These are phyloP conservation scores for Kwoniella pini DNA, from an alignment of 768 basidiomycete genomes.

Conservation along the genomic window DNA sequence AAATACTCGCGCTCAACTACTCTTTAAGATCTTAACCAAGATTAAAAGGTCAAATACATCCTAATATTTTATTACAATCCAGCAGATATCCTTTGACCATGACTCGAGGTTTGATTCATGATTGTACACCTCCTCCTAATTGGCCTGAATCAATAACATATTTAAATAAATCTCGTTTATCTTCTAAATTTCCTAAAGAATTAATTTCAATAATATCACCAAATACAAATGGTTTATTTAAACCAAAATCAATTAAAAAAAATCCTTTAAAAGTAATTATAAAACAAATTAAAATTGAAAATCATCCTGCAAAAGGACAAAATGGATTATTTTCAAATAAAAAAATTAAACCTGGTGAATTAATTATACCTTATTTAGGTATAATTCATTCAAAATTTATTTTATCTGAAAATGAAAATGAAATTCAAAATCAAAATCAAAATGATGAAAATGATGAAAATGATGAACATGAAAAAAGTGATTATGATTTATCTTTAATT, in stretches of 20 bases:
- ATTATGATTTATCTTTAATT: slow-evolving; percentile 79
- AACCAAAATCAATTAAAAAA: slow-evolving; percentile 26
- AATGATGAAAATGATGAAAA: neutral
- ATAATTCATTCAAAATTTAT: slow-evolving; percentile 74
- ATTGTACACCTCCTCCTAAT: slow-evolving; percentile 53
- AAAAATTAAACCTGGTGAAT: slow-evolving; percentile 66
- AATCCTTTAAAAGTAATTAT: slow-evolving; percentile 60
- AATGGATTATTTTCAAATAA: slow-evolving; percentile 75
- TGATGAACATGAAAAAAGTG: slow-evolving; percentile 49
- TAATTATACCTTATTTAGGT: slow-evolving; percentile 79
- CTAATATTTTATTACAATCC: too few relatives aligned
- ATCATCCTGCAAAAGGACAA: slow-evolving; percentile 78
- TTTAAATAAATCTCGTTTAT: slow-evolving; percentile 61
- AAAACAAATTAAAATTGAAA: slow-evolving; percentile 58
- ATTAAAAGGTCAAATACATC: too few relatives aligned
- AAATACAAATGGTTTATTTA: slow-evolving; percentile 12
- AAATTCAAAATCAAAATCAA: neutral
- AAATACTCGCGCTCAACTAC: too few relatives aligned
- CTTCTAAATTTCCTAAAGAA: slow-evolving; percentile 61
- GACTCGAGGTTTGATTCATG: slow-evolving; percentile 23
- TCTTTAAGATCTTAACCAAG: too few relatives aligned
- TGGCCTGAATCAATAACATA: slow-evolving; percentile 66
- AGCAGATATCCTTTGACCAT: too few relatives aligned
- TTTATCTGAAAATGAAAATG: slow-evolving; percentile 55
- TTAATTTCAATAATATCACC: slow-evolving; percentile 27